Base-by-base conservation (phyloP, 2,329 filamentous ascomycete species). In the Neopestalotiopsis sp. region DNA sequence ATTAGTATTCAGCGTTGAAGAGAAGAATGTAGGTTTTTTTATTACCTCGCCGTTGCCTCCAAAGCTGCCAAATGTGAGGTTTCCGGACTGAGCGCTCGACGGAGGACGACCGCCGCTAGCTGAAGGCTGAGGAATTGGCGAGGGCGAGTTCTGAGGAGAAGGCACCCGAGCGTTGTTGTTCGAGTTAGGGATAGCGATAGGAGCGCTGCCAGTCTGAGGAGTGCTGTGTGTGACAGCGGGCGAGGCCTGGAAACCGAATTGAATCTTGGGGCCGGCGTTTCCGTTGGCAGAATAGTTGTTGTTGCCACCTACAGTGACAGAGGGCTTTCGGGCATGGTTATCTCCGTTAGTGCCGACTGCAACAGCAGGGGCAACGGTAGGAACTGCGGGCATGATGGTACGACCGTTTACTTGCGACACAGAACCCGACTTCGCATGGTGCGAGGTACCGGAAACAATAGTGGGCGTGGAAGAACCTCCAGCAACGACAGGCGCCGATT, bases 51-150 rank as follows among this genome's bases (percentile, higher is more conserved):
- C 92, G 78, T 97, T 93, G 76, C 90, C 91, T 75, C 88, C 90
- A 74, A 95, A 91, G 82, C 92, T 95, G 73, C 95, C 95, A 84
- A 97, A 98, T 66, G 93, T 89, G 80, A 91, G 90, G 76, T 90
- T 80, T 67, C 88, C 88, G 74, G 92, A 90, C 72, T 90, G 90
- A 74, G 91, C 87, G 72, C 88, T 89, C 42, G 94, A 92, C 59
- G 94, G 94, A 74, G 95, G 95, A 76, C 94, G 94, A 74, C 94
- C 94, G 77, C 94, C 96, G 76, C 91, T 93, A 42, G 91, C 91
- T 67, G 92, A 89, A 65, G 94, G 94, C 81, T 95, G 93, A 40
- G 96, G 95, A 75, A 98, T 98, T 4, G 96, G 96, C 57, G 94
- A 95, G 4, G 96, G 96, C 60, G 95, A 98, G 74, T 92, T 91